Evolutionary conservation across 805 yeast species (phyloP).

Genomic region (Vanderwaltozyma yarrowii): DNA sequence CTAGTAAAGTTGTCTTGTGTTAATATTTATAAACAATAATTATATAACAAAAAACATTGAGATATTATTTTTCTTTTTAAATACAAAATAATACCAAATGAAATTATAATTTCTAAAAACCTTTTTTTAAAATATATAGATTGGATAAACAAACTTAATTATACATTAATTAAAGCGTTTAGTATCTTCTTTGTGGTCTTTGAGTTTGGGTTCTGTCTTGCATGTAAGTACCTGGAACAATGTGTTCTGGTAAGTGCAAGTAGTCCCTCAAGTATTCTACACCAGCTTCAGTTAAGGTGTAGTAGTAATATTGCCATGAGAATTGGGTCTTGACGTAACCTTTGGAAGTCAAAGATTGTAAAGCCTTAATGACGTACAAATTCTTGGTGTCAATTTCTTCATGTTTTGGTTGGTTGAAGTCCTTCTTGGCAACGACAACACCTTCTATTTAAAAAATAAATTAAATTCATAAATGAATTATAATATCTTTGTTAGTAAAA

Average conservation of each 20-base stretch:
- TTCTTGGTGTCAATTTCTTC: conserved; percentile 97
- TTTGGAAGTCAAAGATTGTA: conserved; percentile 97
- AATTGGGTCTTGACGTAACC: conserved; percentile 99
- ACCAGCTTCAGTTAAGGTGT: conserved; percentile 99
- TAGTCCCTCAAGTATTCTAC: conserved; percentile 95
- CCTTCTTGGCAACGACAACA: conserved; percentile 99
- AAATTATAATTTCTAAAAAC: conserved; percentile 1
- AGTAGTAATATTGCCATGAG: conserved; percentile 99
- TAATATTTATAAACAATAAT: too few relatives aligned
- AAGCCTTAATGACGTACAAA: conserved; percentile 97
- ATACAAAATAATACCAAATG: not conserved
- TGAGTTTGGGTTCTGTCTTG: conserved; percentile 80
- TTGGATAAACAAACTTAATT: not conserved
- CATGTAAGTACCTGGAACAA: conserved; percentile 97
- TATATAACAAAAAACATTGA: not conserved
- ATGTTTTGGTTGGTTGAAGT: conserved; percentile 94
- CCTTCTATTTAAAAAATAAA: conserved; percentile 60
- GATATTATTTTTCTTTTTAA: too few relatives aligned
- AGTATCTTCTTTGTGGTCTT: conserved; percentile 47
- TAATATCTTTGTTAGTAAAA: not conserved
- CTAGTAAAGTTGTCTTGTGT: not conserved
- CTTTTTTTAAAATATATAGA: conserved; percentile 3
- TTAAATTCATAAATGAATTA: not conserved
- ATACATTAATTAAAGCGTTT: conserved; percentile 3
- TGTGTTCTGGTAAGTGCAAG: conserved; percentile 97